Base-by-base conservation (phyloP, 768 basidiomycete genomes). In the Glaciozyma antarctica region DNA sequence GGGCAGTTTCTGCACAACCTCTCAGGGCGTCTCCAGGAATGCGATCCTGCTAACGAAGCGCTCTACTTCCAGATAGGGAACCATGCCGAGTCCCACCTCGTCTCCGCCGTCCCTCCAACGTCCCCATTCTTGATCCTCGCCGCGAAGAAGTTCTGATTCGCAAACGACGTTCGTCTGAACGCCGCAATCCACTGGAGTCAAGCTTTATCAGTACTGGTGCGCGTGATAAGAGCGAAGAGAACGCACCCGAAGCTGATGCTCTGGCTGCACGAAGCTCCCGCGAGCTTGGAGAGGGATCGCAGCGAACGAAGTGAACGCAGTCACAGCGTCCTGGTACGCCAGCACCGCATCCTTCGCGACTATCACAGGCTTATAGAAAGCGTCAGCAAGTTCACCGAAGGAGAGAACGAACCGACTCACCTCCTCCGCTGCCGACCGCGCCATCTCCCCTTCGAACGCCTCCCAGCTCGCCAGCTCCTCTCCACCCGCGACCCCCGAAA, bases 381-480 rank as follows among this genome's bases (percentile, higher is more conserved):
- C 8, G 26, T n/a, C 24, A 26, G 47, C 19, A 48, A 9, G 19
- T n/a, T 6, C 32, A 21, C 7, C 47, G 47, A 52, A 52, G 26
- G 12, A 52, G 38, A 43, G 19, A 43, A 26, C 15, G 34, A 24
- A 57, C 16, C 9, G 32, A 32, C 55, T 38, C 55, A 43, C 55
- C 55, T 57, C 55, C n/a, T 15, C 38, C 12, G n/a, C n/a, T 26
- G 2, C 22, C 22, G 45, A 26, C 24, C 10, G 21, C 41, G 38
- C 16, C 24, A 41, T 9, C 24, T 41, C 5, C 80, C 88, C 41
- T 78, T 77, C 65, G 75, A 81, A 34, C 83, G 88, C 32, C 77
- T 90, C 28, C 85, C 89, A 7, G 81, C 86, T 44, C 93, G 90
- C 89, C 89, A 93, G 75, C 87, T 87, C 5, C 86, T 90, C 87